Conservation (phyloP, 345 rosid genomes). For the Capsella bursapastoris region DNA sequence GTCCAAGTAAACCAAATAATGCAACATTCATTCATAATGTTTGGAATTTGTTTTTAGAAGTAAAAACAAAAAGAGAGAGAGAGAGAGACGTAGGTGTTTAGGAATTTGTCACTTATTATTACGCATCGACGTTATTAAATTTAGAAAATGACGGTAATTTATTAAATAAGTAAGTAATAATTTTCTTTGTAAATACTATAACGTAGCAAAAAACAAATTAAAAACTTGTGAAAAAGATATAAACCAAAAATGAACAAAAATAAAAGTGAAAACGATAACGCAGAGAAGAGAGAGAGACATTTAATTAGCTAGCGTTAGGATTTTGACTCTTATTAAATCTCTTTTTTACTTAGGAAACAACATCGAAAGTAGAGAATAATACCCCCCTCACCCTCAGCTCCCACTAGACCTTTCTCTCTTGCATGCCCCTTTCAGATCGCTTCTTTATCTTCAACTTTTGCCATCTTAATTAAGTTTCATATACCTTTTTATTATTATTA, state of each 20-base stretch:
- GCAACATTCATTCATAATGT: too few species aligned
- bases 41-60: too few species aligned
- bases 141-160: too few species aligned
- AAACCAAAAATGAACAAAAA: neutral
- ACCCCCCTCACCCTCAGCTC: neutral
- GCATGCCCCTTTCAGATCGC: neutral
- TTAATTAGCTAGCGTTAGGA: constrained; percentile 20
- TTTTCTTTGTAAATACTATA: too few species aligned
- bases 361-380: neutral
- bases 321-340: constrained; percentile 22
- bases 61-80: too few species aligned
- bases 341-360: constrained; percentile 15
- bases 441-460: neutral
- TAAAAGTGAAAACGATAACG: constrained; percentile 14
- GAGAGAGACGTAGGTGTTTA: too few species aligned
- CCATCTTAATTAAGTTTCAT: neutral
- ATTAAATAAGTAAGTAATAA: too few species aligned
- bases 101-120: too few species aligned
- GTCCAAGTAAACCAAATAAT: too few species aligned
- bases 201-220: neutral
- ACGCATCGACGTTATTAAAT: too few species aligned
- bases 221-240: neutral
- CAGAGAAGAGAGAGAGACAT: neutral
- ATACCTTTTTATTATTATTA: too few species aligned
- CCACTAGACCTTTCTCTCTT: neutral